These are phyloP conservation scores for Orbilia blumenaviensis DNA, from an alignment of 2,329 filamentous ascomycete species.

Conservation along the genomic window DNA sequence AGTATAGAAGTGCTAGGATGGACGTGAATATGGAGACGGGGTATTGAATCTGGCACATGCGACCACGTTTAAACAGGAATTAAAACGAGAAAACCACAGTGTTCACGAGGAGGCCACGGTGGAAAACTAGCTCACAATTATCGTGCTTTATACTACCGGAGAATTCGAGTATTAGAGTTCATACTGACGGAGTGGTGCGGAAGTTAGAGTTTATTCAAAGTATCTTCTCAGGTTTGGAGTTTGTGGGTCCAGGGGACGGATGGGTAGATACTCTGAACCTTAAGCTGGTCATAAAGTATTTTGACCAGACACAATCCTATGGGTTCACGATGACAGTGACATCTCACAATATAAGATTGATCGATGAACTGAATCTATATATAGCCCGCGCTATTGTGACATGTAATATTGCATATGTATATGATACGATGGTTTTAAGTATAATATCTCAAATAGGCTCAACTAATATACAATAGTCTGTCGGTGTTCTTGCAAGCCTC, in stretches of 20 bases:
- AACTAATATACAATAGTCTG: neutral
- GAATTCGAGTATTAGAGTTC: slow-evolving; percentile 2
- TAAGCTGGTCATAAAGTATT: neutral
- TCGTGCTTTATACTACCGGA: neutral
- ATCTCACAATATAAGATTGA: neutral
- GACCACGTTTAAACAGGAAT: slow-evolving; percentile 30
- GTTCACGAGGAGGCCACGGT: slow-evolving; percentile 45
- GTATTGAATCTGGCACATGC: neutral
- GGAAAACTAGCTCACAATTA: slow-evolving; percentile 42
- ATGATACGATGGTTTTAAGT: neutral
- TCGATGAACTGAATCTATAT: too few relatives aligned
- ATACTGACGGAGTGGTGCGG: slow-evolving; percentile 9
- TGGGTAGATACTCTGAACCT: neutral
- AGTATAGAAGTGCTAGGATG: too few relatives aligned
- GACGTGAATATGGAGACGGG: too few relatives aligned
- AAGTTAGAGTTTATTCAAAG: slow-evolving; percentile 41
- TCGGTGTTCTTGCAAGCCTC: too few relatives aligned
- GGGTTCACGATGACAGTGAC: neutral
- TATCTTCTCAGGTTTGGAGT: slow-evolving; percentile 7
- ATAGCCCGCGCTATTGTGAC: too few relatives aligned
- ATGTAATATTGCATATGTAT: neutral
- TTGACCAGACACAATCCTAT: neutral
- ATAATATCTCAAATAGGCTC: neutral
- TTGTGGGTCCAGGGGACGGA: slow-evolving; percentile 7
- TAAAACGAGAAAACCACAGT: neutral